Evolutionary conservation across 2,329 filamentous ascomycete species (phyloP).

Genomic region (Neopestalotiopsis sp.): DNA sequence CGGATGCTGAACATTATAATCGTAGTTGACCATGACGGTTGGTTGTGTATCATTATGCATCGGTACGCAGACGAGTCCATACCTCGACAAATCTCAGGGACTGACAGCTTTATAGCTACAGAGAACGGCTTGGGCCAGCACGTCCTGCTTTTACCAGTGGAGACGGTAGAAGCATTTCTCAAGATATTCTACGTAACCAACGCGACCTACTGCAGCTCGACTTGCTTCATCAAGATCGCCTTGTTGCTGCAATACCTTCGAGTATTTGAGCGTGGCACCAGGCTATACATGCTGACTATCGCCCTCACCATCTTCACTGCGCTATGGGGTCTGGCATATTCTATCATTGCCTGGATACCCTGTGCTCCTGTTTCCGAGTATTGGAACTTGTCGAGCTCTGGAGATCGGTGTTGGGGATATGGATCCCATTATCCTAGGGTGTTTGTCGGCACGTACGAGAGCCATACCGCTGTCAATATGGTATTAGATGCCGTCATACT

Average conservation of each 20-base stretch:
- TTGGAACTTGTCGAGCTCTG: conserved; percentile 24
- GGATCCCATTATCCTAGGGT: conserved; percentile 29
- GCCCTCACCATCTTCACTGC: conserved; percentile 31
- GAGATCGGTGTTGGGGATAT: conserved; percentile 34
- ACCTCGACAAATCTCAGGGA: neutral
- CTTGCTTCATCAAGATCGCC: conserved; percentile 33
- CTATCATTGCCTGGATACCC: conserved; percentile 37
- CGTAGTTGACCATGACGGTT: conserved; percentile 27
- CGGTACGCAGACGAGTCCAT: conserved; percentile 4
- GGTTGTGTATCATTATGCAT: conserved; percentile 28
- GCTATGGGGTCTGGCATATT: conserved; percentile 36
- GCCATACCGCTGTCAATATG: conserved; percentile 40
- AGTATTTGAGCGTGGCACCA: conserved; percentile 27
- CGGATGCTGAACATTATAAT: too few species aligned
- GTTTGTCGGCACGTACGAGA: conserved; percentile 38
- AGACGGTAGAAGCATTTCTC: conserved; percentile 24
- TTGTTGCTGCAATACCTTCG: conserved; percentile 32
- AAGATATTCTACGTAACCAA: conserved; percentile 33
- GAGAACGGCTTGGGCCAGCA: conserved; percentile 31
- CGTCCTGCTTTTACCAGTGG: conserved; percentile 25
- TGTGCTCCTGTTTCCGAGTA: conserved; percentile 31
- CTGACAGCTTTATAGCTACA: conserved; percentile 16
- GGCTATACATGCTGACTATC: conserved; percentile 27
- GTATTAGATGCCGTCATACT: conserved; percentile 38
- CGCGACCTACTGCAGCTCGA: conserved; percentile 29